Percentiles rank a stretch among this genome's conserved stretches.
Conservation (phyloP, 2,329 filamentous ascomycete genomes). For the Penicillium olsonii region DNA sequence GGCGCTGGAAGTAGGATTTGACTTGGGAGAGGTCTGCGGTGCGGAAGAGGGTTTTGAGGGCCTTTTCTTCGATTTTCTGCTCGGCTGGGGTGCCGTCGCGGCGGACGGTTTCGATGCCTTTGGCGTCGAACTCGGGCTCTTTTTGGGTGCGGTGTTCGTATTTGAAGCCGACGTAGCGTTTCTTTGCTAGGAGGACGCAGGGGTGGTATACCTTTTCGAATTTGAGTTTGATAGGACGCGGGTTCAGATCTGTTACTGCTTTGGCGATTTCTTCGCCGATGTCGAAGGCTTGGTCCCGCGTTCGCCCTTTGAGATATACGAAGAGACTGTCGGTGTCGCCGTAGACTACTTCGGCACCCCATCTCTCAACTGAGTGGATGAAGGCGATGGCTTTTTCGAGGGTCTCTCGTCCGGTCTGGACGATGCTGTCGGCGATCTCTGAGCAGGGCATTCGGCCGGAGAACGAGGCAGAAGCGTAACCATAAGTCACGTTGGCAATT, state of each 20-base stretch:
- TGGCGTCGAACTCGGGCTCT: slow-evolving; percentile 90
- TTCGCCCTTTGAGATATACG: slow-evolving; percentile 82
- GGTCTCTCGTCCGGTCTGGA: slow-evolving; percentile 92
- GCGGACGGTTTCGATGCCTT: slow-evolving; percentile 96
- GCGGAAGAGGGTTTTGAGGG: slow-evolving; percentile 83
- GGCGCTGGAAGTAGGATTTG: slow-evolving; percentile 84
- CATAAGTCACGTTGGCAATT: slow-evolving; percentile 98
- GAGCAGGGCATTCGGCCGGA: slow-evolving; percentile 97
- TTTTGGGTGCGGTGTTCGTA: slow-evolving; percentile 77
- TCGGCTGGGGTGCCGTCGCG: slow-evolving; percentile 92
- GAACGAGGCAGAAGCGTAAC: slow-evolving; percentile 95
- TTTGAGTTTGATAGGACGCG: slow-evolving; percentile 89
- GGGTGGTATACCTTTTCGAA: slow-evolving; percentile 99
- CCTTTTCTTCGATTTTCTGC: slow-evolving; percentile 94
- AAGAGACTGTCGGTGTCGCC: slow-evolving; percentile 97
- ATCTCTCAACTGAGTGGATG: slow-evolving; percentile 82
- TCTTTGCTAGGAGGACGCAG: slow-evolving; percentile 91
- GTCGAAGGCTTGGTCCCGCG: slow-evolving; percentile 82
- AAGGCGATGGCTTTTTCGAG: slow-evolving; percentile 89
- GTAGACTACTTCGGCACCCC: slow-evolving; percentile 96
- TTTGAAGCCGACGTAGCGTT: slow-evolving; percentile 97
- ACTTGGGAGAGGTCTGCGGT: slow-evolving; percentile 86
- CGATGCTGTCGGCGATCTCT: slow-evolving; percentile 97
- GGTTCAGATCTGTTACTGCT: slow-evolving; percentile 85
- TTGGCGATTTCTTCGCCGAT: slow-evolving; percentile 91